A percentile compares a stretch with the other conserved stretches of the same genome.
These are phyloP conservation scores for Rutstroemia sp. DNA, from an alignment of 2,329 filamentous ascomycete species.

Conservation along the genomic window DNA sequence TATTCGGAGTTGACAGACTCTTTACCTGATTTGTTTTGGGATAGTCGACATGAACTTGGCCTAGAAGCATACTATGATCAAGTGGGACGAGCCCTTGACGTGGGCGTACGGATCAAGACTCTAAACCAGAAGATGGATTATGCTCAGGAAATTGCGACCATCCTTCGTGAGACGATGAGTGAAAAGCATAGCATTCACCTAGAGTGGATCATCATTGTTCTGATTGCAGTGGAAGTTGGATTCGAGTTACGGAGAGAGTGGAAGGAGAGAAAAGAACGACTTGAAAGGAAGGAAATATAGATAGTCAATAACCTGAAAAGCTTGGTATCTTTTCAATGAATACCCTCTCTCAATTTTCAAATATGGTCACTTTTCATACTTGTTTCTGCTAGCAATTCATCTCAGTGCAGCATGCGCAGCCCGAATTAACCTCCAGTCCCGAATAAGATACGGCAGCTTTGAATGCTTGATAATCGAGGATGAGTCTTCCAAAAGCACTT, in stretches of 20 bases:
- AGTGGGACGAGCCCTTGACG: constrained; percentile 82
- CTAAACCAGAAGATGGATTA: constrained; percentile 98
- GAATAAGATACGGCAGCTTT: too few species aligned
- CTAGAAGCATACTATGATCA: constrained; percentile 94
- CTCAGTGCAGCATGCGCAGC: too few species aligned
- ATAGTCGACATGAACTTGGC: constrained; percentile 78
- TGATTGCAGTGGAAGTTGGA: constrained; percentile 87
- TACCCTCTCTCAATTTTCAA: too few species aligned
- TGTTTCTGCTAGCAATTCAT: too few species aligned
- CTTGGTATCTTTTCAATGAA: too few species aligned
- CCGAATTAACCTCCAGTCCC: too few species aligned
- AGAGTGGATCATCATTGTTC: constrained; percentile 91
- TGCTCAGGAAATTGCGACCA: constrained; percentile 86
- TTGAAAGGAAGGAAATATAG: neutral
- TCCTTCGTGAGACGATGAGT: constrained; percentile 79
- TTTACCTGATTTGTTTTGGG: constrained; percentile 95
- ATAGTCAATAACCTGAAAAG: too few species aligned
- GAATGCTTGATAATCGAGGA: too few species aligned
- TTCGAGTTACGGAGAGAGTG: constrained; percentile 66
- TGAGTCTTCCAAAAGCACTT: too few species aligned
- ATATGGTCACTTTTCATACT: too few species aligned
- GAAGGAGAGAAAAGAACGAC: constrained; percentile 20
- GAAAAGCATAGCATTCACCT: constrained; percentile 83
- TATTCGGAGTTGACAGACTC: constrained; percentile 96
- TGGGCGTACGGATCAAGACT: constrained; percentile 81